Evolutionary conservation across 176 grass and related monocot species (phyloP), one percentile per base, ranked within the genome.

Genomic region (Raddia guianensis): DNA sequence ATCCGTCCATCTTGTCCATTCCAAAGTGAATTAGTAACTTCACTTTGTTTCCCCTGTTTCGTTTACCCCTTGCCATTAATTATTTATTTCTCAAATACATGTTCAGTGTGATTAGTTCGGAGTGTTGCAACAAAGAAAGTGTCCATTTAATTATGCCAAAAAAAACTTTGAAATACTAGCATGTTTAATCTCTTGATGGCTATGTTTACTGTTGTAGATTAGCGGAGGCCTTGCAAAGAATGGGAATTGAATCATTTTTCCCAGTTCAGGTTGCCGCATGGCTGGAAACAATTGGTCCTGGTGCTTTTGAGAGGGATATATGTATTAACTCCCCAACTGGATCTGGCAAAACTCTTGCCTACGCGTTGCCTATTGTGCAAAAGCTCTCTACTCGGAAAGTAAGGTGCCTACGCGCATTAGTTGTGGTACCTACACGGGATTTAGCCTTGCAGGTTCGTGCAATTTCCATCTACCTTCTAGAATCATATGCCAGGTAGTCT

Each of bases 301-400:
- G 95, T 46, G 88, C 89, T 80, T 98, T 98, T 76, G 88, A 98
- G 78, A 91, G 92, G 63, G 95, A 98, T 74, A 91, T 98, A 66
- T 95, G 95, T 89, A 87, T 95, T 5, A 98, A 98, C 44, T 98
- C 95, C 63, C 95, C 95, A 8, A 98, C 95, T 72, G 95, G 95
- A 64, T 94, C 92, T 34, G 92, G 95, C 44, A 98, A 98, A 60
- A 98, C 95, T 44, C 88, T 98, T 77, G 90, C 95, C 32, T 98
- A 94, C 87, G 95, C 92, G 35, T 85, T 98, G 72, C 92, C 95
- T 15, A 95, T 95, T 6, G 92, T 98, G 70, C 92, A 98, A 87
- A 76, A 70, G 9, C 86, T 95, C 11, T 83, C 86, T 7, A 78
- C 60, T 21, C 61, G 57, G 71, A 89, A 87, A 82, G 90, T 91